Percentiles rank a stretch among this genome's conserved stretches.
These are phyloP conservation scores for Aspergillus versicolor DNA, from an alignment of 2,329 filamentous ascomycete species.

Conservation along the genomic window DNA sequence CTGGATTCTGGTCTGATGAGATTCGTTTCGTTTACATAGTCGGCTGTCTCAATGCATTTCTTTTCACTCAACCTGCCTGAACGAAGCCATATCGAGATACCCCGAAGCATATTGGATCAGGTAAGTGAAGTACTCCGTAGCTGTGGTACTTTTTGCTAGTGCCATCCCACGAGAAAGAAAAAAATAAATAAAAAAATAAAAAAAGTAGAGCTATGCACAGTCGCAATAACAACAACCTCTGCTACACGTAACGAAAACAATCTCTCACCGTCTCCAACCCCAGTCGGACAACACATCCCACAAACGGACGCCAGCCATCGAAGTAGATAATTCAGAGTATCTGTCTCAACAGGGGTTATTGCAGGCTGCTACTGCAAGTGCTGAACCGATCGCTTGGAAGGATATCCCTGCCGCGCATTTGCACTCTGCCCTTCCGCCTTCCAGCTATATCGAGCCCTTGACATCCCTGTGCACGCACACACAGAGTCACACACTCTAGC, in stretches of 20 bases:
- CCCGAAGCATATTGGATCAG: not conserved
- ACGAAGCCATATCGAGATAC: not conserved
- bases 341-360: too few relatives aligned
- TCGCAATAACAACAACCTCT: not conserved
- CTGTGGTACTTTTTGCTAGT: not conserved
- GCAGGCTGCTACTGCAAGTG: not conserved
- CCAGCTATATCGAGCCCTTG: not conserved
- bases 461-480: not conserved
- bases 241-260: not conserved
- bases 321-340: not conserved
- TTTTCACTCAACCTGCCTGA: not conserved
- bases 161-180: not conserved
- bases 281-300: not conserved
- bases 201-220: not conserved
- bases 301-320: not conserved
- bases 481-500: not conserved
- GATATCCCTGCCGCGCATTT: conserved; percentile 4
- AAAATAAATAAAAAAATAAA: not conserved
- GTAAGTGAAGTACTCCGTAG: not conserved
- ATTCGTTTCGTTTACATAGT: conserved; percentile 6
- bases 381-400: not conserved
- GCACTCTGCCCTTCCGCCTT: not conserved
- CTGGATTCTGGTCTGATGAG: not conserved
- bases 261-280: not conserved
- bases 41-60: conserved; percentile 1